Conservation (phyloP, 345 rosid species). For the Anastatica hierochuntica region DNA sequence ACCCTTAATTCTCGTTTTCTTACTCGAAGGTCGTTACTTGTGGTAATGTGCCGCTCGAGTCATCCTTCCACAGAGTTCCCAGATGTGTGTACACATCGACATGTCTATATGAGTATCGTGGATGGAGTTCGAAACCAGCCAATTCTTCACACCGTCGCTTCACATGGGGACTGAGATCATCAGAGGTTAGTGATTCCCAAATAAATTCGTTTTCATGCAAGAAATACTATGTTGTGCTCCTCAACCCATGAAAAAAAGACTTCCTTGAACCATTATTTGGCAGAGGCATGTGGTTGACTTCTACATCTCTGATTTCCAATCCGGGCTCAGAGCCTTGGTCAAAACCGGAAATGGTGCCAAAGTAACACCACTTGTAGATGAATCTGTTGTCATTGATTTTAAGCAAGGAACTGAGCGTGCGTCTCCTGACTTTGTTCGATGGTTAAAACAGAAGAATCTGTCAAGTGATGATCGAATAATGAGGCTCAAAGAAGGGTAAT, state of each 20-base stretch:
- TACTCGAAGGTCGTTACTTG: slow-evolving; percentile 79
- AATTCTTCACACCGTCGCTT: slow-evolving; percentile 43
- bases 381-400: slow-evolving; percentile 60
- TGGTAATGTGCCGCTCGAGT: slow-evolving; percentile 87
- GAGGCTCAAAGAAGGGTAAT: slow-evolving; percentile 91
- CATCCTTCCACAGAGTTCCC: slow-evolving; percentile 76
- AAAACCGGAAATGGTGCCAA: slow-evolving; percentile 79
- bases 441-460: slow-evolving; percentile 78
- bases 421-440: slow-evolving; percentile 74
- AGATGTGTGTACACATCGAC: slow-evolving; percentile 93
- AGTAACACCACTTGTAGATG: slow-evolving; percentile 86
- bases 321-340: slow-evolving; percentile 93
- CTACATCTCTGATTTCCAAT: slow-evolving; percentile 97
- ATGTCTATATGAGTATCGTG: slow-evolving; percentile 71
- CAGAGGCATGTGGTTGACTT: slow-evolving; percentile 98
- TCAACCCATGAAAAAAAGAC: slow-evolving; percentile 7
- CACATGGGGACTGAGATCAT: slow-evolving; percentile 36
- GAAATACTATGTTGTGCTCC: slow-evolving; percentile 1
- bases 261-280: slow-evolving; percentile 12
- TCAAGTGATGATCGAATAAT: slow-evolving; percentile 81
- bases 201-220: neutral
- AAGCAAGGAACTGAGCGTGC: slow-evolving; percentile 56
- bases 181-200: slow-evolving; percentile 29
- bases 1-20: slow-evolving; percentile 9
- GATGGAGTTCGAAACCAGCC: slow-evolving; percentile 77